Conservation (phyloP, 2,329 filamentous ascomycete species). For the Xylariomycetidae sp. region DNA sequence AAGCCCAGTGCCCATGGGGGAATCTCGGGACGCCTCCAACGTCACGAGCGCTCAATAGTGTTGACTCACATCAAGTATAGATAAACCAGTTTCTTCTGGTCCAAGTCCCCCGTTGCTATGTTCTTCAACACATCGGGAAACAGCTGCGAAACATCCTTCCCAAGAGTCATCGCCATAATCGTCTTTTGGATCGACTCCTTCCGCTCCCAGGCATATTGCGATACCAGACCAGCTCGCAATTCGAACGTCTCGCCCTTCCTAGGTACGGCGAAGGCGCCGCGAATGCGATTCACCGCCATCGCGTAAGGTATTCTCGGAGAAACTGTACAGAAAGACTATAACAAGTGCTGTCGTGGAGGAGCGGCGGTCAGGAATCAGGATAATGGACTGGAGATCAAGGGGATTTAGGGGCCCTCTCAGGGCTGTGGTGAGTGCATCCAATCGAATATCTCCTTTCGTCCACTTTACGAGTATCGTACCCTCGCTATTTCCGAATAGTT, state of each 20-base stretch:
- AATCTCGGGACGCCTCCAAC: too few relatives aligned
- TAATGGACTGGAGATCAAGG: slow-evolving; percentile 6
- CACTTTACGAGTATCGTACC: too few relatives aligned
- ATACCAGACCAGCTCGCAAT: slow-evolving; percentile 89
- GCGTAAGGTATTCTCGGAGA: slow-evolving; percentile 21
- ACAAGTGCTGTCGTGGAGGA: slow-evolving; percentile 3
- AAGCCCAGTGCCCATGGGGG: too few relatives aligned
- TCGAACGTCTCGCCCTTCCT: slow-evolving; percentile 98
- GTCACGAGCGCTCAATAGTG: too few relatives aligned
- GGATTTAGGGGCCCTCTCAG: slow-evolving; percentile 20
- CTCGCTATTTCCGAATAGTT: too few relatives aligned
- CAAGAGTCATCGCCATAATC: slow-evolving; percentile 99
- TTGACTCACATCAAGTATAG: slow-evolving; percentile 83
- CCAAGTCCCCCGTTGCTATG: slow-evolving; percentile 88
- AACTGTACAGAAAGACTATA: slow-evolving; percentile 1
- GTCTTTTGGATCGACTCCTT: slow-evolving; percentile 99
- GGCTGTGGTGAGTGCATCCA: slow-evolving; percentile 21
- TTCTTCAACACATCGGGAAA: slow-evolving; percentile 99
- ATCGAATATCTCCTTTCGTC: too few relatives aligned
- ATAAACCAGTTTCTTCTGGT: slow-evolving; percentile 99
- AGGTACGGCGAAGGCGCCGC: slow-evolving; percentile 86
- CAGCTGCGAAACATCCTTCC: slow-evolving; percentile 94
- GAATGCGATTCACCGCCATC: slow-evolving; percentile 96
- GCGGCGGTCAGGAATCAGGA: slow-evolving; percentile 3
- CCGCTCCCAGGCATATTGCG: slow-evolving; percentile 97